Base-by-base conservation (phyloP, 2,329 filamentous ascomycete genomes). In the Talaromyces rugulosus region DNA sequence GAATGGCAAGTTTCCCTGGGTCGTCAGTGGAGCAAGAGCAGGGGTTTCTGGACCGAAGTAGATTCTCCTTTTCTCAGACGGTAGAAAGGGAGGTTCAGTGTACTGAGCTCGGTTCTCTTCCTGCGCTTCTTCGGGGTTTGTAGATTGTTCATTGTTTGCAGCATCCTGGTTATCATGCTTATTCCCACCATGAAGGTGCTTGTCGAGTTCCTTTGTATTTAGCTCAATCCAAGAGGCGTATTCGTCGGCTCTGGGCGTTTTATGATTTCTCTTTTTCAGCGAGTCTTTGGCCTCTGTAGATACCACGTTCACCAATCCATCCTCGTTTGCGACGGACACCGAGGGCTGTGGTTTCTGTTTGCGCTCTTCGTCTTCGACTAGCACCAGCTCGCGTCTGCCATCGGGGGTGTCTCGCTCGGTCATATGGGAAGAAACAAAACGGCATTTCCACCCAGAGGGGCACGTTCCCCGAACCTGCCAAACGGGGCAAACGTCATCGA, bases 11-110 rank as follows among this genome's bases (percentile, higher is more conserved):
- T 99, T 99, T 53, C 95, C 95, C 77, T 98, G 95, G 0, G 95
- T 99, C 1, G 95, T 99, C 56, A 99, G 83, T 40, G 95, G 95
- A 4, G 95, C 95, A n/a, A 99, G 81, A 11, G 93, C 87, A 0
- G 95, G 95, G 1, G 95, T 99, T 74, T 98, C 94, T 0, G 89
- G 87, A 5, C 93, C 93, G 75, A 98, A 98, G 78, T 99, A 98
- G 61, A 99, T 82, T 57, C 88, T 87, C 62, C 95, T 86, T 81
- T 99, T 99, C 79, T 99, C 95, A 0, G 94, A 97, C 1, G 95
- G 88, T 71, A 89, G 86, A 71, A 97, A 88, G 0, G 94, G 94
- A 28, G 92, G 88, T 63, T 98, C 93, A n/a, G 87, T 83, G 72
- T 89, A 98, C 62, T 84, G 83, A 7, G 95, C 94, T 59, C 91